Evolutionary conservation across 192 early-diverging fungal genomes (phyloP), one percentile per base, ranked within the genome.

Genomic region (Gigaspora rosea): DNA sequence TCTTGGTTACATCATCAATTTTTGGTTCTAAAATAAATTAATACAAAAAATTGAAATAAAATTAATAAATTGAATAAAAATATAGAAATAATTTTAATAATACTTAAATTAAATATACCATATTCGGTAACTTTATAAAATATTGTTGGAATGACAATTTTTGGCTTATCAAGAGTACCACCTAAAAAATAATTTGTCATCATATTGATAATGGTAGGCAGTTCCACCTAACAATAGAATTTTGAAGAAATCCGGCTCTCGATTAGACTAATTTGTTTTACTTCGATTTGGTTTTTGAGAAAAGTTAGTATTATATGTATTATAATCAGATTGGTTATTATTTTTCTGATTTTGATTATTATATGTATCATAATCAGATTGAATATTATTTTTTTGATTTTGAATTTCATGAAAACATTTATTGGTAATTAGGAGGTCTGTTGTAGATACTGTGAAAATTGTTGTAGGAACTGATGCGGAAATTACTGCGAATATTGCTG

Each of bases 171-270:
- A 52, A 54, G 49, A 52, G 69, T 52, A 52, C 69, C 49, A 11
- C 50, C 13, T 52, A 71, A 52, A 71, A 71, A 71, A 27, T 71
- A 71, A 71, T 54, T 71, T 54, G 69, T 20, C 20, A 71, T 51
- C 16, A 20, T 71, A 71, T 71, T 71, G 22, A 71, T 71, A 8
- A 71, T 52, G 0, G 69, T 71, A 36, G 48, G 52, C 69, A 33
- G 69, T 71, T 36, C 51, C 69, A 18, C 69, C 69, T 52, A 71
- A 71, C 52, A 71, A 71, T 52, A 71, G 69, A 32, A 71, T n/a
- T 71, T 71, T 71, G 69, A 71, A 71, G 0, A 13, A n/a, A 0
- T n/a, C 20, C 12, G 12, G 64, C 35, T 20, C 15, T 54, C 27
- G 48, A 71, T 20, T 49, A 22, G n/a, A 10, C 18, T 47, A 0